These are phyloP conservation scores for Penicillium ochrochloron DNA, from an alignment of 495 filamentous ascomycete species.

Conservation along the genomic window DNA sequence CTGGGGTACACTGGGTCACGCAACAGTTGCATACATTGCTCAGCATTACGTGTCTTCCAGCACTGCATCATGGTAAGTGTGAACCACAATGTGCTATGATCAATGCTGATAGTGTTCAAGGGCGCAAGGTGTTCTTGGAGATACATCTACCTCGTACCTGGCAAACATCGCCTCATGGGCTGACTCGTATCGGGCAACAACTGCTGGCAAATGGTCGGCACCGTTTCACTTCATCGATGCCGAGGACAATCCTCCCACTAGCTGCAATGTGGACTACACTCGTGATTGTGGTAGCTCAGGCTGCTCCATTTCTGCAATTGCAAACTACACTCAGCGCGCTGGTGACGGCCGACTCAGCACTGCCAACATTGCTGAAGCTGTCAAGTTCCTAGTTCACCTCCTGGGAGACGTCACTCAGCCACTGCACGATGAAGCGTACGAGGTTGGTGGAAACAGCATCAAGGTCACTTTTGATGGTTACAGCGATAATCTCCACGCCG, in stretches of 20 bases:
- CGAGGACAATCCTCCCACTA: conserved; percentile 59
- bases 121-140: conserved; percentile 30
- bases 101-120: conserved; percentile 21
- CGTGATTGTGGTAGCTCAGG: conserved; percentile 63
- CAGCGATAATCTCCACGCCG: conserved; percentile 62
- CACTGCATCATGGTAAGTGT: conserved; percentile 43
- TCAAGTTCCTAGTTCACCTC: conserved; percentile 62
- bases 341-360: conserved; percentile 28
- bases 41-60: conserved; percentile 52
- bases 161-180: conserved; percentile 66
- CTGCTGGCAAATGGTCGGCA: conserved; percentile 56
- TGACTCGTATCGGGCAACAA: conserved; percentile 60
- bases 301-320: conserved; percentile 64
- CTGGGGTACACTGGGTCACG: conserved; percentile 64
- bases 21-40: conserved; percentile 64
- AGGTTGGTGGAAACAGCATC: conserved; percentile 63
- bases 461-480: conserved; percentile 58
- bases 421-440: conserved; percentile 62
- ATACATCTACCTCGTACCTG: conserved; percentile 57
- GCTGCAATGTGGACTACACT: conserved; percentile 58
- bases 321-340: conserved; percentile 55
- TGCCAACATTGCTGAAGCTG: conserved; percentile 33
- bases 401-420: conserved; percentile 68
- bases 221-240: conserved; percentile 69
- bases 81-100: not conserved